Conservation (phyloP, 768 basidiomycete genomes). For the Boletus vinaceobasis region DNA sequence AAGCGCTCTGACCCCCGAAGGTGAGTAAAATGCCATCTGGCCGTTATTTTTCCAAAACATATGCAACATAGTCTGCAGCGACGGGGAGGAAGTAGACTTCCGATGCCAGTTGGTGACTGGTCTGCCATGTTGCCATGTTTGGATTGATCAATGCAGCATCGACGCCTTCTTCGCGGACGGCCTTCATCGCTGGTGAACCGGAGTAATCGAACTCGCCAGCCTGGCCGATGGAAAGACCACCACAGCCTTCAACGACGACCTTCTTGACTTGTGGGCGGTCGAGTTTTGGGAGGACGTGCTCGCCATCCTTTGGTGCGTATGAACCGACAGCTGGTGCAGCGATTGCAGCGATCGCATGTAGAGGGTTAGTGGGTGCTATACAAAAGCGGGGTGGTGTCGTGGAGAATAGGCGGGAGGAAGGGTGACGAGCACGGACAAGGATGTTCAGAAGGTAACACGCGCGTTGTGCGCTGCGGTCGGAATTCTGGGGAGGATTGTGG, state of each 20-base stretch:
- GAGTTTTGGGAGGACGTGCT: slow-evolving; percentile 84
- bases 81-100: slow-evolving; percentile 98
- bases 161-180: slow-evolving; percentile 92
- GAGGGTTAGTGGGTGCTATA: slow-evolving; percentile 47
- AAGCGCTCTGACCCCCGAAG: slow-evolving; percentile 95
- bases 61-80: slow-evolving; percentile 96
- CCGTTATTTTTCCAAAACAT: slow-evolving; percentile 96
- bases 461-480: slow-evolving; percentile 10
- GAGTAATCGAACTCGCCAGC: slow-evolving; percentile 99
- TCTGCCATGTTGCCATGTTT: slow-evolving; percentile 99
- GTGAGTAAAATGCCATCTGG: slow-evolving; percentile 97
- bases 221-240: slow-evolving; percentile 95
- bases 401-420: slow-evolving; percentile 48
- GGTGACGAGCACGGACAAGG: slow-evolving; percentile 20
- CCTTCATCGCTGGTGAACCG: slow-evolving; percentile 97
- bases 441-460: slow-evolving; percentile 14
- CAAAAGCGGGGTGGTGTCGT: slow-evolving; percentile 36
- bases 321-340: slow-evolving; percentile 75
- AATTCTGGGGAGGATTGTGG: slow-evolving; percentile 4
- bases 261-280: slow-evolving; percentile 90
- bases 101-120: slow-evolving; percentile 93
- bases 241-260: slow-evolving; percentile 94
- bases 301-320: slow-evolving; percentile 57
- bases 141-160: slow-evolving; percentile 96
- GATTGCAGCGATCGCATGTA: slow-evolving; percentile 65